Evolutionary conservation across 2,329 filamentous ascomycete genomes (phyloP).

Genomic region (Setomelanomma holmii): DNA sequence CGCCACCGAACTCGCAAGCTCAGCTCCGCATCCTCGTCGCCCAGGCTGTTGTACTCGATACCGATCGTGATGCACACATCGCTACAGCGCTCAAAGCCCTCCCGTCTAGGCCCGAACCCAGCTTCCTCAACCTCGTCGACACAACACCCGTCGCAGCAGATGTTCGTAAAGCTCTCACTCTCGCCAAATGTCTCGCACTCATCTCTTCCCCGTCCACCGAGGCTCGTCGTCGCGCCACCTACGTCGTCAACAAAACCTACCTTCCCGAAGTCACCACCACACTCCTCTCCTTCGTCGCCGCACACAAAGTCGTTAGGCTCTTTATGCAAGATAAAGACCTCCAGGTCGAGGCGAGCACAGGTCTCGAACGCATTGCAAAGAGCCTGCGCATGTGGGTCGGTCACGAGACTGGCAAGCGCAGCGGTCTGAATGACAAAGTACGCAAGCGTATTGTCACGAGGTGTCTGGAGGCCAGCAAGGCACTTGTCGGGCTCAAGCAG

Average conservation of each 20-base stretch:
- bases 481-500: slow-evolving; percentile 48
- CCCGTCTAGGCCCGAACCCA: slow-evolving; percentile 47
- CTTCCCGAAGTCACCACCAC: slow-evolving; percentile 51
- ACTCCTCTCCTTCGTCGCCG: slow-evolving; percentile 56
- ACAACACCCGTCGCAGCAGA: slow-evolving; percentile 65
- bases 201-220: slow-evolving; percentile 47
- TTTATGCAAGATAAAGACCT: slow-evolving; percentile 45
- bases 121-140: slow-evolving; percentile 56
- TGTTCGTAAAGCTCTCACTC: slow-evolving; percentile 63
- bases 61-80: slow-evolving; percentile 60
- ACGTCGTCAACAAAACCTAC: slow-evolving; percentile 50
- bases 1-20: slow-evolving; percentile 79
- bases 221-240: slow-evolving; percentile 48
- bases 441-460: slow-evolving; percentile 49
- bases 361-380: slow-evolving; percentile 54
- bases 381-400: slow-evolving; percentile 57
- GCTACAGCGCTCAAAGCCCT: slow-evolving; percentile 61
- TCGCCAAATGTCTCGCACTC: slow-evolving; percentile 65
- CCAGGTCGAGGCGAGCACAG: slow-evolving; percentile 42
- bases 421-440: slow-evolving; percentile 49
- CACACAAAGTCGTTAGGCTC: slow-evolving; percentile 50
- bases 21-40: slow-evolving; percentile 65
- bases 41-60: slow-evolving; percentile 64
- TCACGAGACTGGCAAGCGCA: slow-evolving; percentile 50
- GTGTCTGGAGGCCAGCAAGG: slow-evolving; percentile 54